phyloP scores from a whole-genome alignment of 148 eudicot species.

The Nepenthes mirabilis region DNA sequence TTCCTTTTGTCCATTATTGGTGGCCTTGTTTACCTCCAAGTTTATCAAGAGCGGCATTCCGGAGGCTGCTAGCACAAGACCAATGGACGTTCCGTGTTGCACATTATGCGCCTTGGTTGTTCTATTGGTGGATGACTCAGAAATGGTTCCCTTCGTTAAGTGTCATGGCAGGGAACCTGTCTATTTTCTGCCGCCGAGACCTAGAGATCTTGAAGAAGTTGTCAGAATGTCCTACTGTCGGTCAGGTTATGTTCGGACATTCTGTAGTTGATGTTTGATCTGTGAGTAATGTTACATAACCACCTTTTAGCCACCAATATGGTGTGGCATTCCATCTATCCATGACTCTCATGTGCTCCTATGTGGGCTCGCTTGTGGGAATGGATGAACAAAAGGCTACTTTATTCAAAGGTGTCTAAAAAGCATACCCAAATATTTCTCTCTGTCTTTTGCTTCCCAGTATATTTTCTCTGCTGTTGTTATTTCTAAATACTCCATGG shows the following conservation, averaged over 20 bases:
- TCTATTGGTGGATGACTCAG: constrained; percentile 75
- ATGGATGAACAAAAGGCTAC: no score
- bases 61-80: constrained; percentile 22
- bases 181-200: constrained; percentile 30
- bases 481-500: no score
- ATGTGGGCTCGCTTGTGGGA: no score
- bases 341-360: no score
- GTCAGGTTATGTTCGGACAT: constrained; percentile 25
- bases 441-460: no score
- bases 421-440: no score
- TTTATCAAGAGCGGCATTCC: constrained; percentile 23
- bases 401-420: no score
- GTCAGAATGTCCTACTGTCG: constrained; percentile 21
- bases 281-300: no score
- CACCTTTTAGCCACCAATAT: no score
- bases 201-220: constrained; percentile 32
- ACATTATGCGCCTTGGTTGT: constrained; percentile 60
- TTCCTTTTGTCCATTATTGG: constrained; percentile 64
- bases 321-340: no score
- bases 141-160: constrained; percentile 55
- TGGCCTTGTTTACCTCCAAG: constrained; percentile 53
- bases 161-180: constrained; percentile 17
- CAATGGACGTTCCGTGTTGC: constrained; percentile 57
- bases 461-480: no score
- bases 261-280: no score